Base-by-base conservation (phyloP, 805 yeast species). In the Metschnikowia noctiluminum region DNA sequence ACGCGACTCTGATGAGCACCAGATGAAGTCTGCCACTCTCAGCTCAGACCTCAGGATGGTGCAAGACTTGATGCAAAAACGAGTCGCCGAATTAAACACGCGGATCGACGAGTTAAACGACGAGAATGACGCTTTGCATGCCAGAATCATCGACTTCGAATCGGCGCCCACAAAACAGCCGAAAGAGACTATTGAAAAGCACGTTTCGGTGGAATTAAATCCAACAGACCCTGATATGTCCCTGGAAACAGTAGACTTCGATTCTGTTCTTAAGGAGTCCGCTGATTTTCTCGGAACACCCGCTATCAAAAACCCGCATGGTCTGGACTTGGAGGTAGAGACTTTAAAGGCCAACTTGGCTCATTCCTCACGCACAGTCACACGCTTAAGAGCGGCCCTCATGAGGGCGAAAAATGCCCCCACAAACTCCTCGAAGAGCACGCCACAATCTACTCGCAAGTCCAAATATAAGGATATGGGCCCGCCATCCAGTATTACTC, bases 21-120 rank as follows among this genome's bases (percentile, higher is more conserved):
- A 70, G 61, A 45, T 63, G 62, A 59, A 71, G 67, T 70, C 74
- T 48, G 66, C 63, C 5, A 66, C 70, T 2, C 61, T 81, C 16
- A 67, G 68, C 40, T 64, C 68, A 13, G 74, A 75, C 38, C 67
- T 73, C 35, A 61, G 65, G 2, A 51, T 64, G 32, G 64, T 72
- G 13, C 73, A 75, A 37, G 49, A 52, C 0, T 60, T 70, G 15
- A 67, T 73, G 32, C 62, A 65, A 12, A 57, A 62, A 30, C 83
- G 83, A 48, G 56, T 81, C 7, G 65, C 65, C 28, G 81, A 75
- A 14, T 66, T 84, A 49, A 80, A 75, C 55, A 63, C 62, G 3
- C 76, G 79, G 41, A 79, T 85, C 41, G 76, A 74, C 31, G 84
- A 79, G 42, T 66, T 86, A 51, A 86, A 85, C 61, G 85, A 84